Conservation (phyloP, 2,329 filamentous ascomycete genomes). For the Penicillium griseofulvum region DNA sequence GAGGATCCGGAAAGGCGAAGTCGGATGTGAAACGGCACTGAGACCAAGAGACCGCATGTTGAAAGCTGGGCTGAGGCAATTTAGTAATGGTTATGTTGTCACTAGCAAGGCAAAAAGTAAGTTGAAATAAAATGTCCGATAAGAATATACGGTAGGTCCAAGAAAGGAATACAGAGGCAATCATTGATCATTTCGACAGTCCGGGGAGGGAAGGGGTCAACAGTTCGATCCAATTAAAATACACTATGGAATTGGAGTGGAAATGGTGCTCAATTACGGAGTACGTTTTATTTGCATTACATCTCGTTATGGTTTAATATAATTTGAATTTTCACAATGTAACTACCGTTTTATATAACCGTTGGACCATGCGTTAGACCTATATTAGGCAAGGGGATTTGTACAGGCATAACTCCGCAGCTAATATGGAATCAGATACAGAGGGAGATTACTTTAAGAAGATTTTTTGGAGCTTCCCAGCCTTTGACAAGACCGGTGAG, state of each 20-base stretch:
- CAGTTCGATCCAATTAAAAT: background rate
- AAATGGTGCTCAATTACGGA: background rate
- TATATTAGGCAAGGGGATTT: slow-evolving; percentile 1
- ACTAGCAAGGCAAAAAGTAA: background rate
- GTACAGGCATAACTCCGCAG: background rate
- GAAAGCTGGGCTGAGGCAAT: background rate
- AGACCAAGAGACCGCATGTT: too few relatives aligned
- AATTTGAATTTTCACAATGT: too few relatives aligned
- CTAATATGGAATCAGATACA: background rate
- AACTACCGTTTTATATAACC: background rate
- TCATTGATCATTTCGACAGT: background rate
- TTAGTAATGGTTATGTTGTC: background rate
- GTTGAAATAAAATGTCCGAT: background rate
- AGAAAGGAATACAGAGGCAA: background rate
- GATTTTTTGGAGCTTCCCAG: background rate
- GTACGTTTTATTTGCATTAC: background rate
- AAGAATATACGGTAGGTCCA: too few relatives aligned
- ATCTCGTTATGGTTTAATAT: background rate
- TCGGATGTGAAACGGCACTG: background rate
- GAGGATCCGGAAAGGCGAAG: background rate
- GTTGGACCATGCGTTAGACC: background rate
- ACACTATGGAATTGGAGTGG: background rate
- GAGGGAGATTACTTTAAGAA: slow-evolving; percentile 1
- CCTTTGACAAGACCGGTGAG: background rate
- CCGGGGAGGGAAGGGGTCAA: background rate